Percentiles rank a stretch among this genome's conserved stretches.
Conservation (phyloP, 352 stramenopile genomes). For the Pythium sp. region DNA sequence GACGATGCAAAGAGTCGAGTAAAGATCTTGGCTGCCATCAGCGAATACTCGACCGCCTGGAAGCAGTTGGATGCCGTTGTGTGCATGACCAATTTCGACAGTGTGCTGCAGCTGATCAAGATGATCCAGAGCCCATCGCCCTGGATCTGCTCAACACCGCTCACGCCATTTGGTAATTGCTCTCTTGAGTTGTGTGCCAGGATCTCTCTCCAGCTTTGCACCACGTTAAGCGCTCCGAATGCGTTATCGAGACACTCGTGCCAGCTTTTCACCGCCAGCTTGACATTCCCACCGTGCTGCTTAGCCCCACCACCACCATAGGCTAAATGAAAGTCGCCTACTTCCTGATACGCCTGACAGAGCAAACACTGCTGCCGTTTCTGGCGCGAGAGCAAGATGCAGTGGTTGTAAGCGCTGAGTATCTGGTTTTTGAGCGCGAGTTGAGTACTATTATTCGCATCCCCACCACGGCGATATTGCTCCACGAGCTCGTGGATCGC, state of each 20-base stretch:
- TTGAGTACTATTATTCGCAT: neutral
- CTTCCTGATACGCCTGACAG: conserved; percentile 61
- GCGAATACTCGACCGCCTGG: conserved; percentile 50
- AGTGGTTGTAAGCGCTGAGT: conserved; percentile 40
- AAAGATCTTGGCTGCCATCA: conserved; percentile 63
- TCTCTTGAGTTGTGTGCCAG: conserved; percentile 24
- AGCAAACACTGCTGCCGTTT: conserved; percentile 61
- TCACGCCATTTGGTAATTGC: conserved; percentile 16
- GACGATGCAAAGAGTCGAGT: conserved; percentile 57
- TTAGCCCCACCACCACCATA: conserved; percentile 10
- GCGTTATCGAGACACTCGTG: conserved; percentile 74
- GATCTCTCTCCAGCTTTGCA: conserved; percentile 47
- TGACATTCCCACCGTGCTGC: neutral
- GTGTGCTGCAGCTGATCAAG: conserved; percentile 45
- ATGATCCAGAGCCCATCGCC: conserved; percentile 57
- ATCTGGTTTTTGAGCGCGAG: conserved; percentile 25
- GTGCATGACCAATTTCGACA: conserved; percentile 60
- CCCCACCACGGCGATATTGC: conserved; percentile 29
- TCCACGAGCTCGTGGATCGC: conserved; percentile 43
- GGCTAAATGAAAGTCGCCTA: conserved; percentile 70
- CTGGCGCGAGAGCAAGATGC: conserved; percentile 53
- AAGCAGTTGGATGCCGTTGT: conserved; percentile 30
- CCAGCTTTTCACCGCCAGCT: conserved; percentile 59
- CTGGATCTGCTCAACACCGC: conserved; percentile 30
- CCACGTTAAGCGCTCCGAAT: conserved; percentile 51